Evolutionary conservation across 2,329 filamentous ascomycete genomes (phyloP), one percentile per base, ranked within the genome.

Genomic region (Apiospora malaysiana): DNA sequence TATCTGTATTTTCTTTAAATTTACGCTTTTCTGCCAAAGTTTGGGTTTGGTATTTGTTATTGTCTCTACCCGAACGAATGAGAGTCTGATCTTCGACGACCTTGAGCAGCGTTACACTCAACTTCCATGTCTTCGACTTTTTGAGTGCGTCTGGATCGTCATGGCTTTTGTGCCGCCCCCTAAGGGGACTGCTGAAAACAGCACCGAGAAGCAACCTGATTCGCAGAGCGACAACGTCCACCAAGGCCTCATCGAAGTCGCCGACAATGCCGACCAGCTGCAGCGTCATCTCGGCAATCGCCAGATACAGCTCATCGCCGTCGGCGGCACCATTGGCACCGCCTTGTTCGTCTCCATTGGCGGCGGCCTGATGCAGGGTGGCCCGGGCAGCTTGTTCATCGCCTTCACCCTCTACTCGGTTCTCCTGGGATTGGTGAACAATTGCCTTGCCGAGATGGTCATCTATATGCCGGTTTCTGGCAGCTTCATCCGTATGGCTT

Each of bases 391-490:
- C 69, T 79, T 91, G 51, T 82, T 91, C 72, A 76, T 91, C 69
- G 88, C 87, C 56, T 91, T 87, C 77, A 81, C 82, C 46, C 72
- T 88, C 56, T 89, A 90, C 77, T 83, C 83, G 46, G 78, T 82
- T 75, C 76, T 91, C 69, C 83, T 92, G 71, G 89, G 83, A 32
- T 81, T 90, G 66, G 87, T 92, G 77, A 92, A 91, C 84, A 92
- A 91, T 77, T 86, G 85, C 72, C 83, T 91, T 71, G 90, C 90
- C 10, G 90, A 92, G 78, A 92, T 92, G 90, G 86, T 83, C 42
- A 84, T 85, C 47, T 87, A 87, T 73, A 89, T 90, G 84, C 90
- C 90, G 32, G 85, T 92, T 66, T 86, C 85, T 56, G 89, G 90
- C 73, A 88, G 88, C 2, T 92, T 91, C 77, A 87, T 92, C 73